Percentiles rank a stretch among this genome's conserved stretches.
phyloP scores from a whole-genome alignment of 2,329 filamentous ascomycete genomes.

The Fusarium sp. region DNA sequence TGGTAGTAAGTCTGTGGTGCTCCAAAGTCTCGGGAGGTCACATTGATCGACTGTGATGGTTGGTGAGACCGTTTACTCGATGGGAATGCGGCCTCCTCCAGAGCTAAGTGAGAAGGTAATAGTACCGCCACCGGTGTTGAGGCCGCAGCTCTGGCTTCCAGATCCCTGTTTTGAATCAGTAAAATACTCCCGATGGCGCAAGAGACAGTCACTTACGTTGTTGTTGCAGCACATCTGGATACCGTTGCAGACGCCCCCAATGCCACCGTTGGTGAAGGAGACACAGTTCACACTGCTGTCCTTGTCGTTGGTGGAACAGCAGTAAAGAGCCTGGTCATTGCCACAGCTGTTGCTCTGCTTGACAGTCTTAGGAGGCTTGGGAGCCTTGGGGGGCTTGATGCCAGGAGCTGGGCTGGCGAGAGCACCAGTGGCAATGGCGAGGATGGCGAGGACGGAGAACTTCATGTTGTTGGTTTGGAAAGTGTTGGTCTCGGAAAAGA shows the following conservation, averaged over 20 bases:
- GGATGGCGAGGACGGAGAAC: slow-evolving; percentile 16
- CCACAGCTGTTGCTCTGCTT: not conserved
- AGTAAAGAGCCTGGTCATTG: slow-evolving; percentile 14
- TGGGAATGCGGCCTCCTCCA: too few species aligned
- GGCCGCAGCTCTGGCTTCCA: not conserved
- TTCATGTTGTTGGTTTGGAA: slow-evolving; percentile 35
- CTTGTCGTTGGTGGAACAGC: slow-evolving; percentile 4
- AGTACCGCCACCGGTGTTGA: not conserved
- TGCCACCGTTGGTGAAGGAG: not conserved
- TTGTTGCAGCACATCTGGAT: slow-evolving; percentile 25
- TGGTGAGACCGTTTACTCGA: not conserved
- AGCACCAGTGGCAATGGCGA: slow-evolving; percentile 21
- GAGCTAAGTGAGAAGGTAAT: not conserved
- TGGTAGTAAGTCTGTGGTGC: not conserved
- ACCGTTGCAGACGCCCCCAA: slow-evolving; percentile 1
- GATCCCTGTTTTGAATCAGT: not conserved
- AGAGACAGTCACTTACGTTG: not conserved
- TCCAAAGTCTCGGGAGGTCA: not conserved
- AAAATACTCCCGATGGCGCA: accelerated
- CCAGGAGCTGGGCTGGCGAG: slow-evolving; percentile 11
- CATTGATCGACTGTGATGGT: not conserved
- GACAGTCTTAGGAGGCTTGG: not conserved
- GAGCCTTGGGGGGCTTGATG: not conserved
- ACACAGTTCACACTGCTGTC: not conserved
- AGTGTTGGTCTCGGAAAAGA: slow-evolving; percentile 20